These are phyloP conservation scores for Termitomyces sp. DNA, from an alignment of 768 basidiomycete species.

Conservation along the genomic window DNA sequence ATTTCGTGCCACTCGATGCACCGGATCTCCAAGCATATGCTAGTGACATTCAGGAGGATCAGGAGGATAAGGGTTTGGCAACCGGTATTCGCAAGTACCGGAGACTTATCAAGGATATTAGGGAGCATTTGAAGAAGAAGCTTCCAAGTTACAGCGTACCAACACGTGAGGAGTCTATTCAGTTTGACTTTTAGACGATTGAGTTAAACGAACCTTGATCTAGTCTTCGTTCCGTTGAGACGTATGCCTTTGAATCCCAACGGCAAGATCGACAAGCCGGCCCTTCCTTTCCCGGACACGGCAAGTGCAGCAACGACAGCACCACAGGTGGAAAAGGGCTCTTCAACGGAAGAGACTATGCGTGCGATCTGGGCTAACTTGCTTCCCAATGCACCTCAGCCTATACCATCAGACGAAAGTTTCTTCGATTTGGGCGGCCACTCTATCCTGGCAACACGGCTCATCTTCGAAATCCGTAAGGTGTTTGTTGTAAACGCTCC, in stretches of 20 bases:
- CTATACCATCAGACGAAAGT: constrained; percentile 85
- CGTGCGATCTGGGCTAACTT: constrained; percentile 82
- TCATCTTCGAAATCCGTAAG: constrained; percentile 96
- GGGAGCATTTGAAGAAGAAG: constrained; percentile 96
- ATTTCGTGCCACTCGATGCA: constrained; percentile 87
- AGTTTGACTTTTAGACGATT: neutral
- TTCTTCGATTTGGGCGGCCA: constrained; percentile 99
- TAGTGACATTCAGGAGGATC: constrained; percentile 59
- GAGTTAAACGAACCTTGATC: neutral
- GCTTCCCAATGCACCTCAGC: constrained; percentile 72
- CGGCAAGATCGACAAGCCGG: constrained; percentile 98
- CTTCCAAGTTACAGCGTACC: constrained; percentile 94
- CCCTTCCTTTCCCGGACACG: constrained; percentile 97
- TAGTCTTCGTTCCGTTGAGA: constrained; percentile 91
- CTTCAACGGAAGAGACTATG: constrained; percentile 75
- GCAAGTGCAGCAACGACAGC: constrained; percentile 52
- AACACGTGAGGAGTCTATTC: constrained; percentile 54
- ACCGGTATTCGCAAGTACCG: constrained; percentile 84
- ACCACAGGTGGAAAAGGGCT: constrained; percentile 36
- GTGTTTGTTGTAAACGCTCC: constrained; percentile 88
- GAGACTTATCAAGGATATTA: constrained; percentile 86
- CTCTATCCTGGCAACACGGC: constrained; percentile 94
- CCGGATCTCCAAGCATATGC: constrained; percentile 63
- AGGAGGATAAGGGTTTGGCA: constrained; percentile 56
- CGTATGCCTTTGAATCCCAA: constrained; percentile 99